Base-by-base conservation (phyloP, 2,329 filamentous ascomycete species). In the Aspergillus awamori region DNA sequence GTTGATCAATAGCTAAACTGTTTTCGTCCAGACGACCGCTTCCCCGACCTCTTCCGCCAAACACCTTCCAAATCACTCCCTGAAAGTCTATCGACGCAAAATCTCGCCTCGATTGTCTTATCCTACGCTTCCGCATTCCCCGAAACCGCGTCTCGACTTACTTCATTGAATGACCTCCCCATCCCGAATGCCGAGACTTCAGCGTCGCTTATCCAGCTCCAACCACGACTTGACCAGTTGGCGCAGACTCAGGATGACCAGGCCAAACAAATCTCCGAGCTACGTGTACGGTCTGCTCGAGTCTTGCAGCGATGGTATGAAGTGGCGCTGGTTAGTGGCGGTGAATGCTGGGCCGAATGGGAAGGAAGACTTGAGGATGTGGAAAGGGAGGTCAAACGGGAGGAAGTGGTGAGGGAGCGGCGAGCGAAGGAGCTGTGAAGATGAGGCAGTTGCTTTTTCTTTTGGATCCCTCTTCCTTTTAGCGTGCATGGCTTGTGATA, bases 281-380 rank as follows among this genome's bases (percentile, higher is more conserved):
- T 83, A 55, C 70, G 79, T 36, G 69, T 76, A 8, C 74, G 78
- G 11, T 80, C 78, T 57, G 80, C 79, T 26, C 74, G 75, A 64
- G 79, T 85, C 24, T 77, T 92, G 61, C 84, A 88, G 65, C 77
- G 81, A 38, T 96, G 92, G 89, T 93, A 94, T 76, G 88, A 93
- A 73, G 80, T 86, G 24, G 86, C 87, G 3, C 82, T 95, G 47
- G 79, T 96, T 52, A 83, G 84, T 10, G 86, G 86, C 67, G 89
- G 89, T 0, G 85, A 87, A 67, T 84, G 85, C 60, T 88, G 92
- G 79, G 89, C 89, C 22, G 86, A 89, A 55, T 87, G 89, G 71
- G 90, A 96, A 76, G 83, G 85, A 36, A 82, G 89, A 53, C 75
- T 93, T 11, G 84, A 86, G 74, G 80, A 82, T 62, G 84, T 87